Conservation (phyloP, 768 basidiomycete species). For the Xerocomellus amylosporus region DNA sequence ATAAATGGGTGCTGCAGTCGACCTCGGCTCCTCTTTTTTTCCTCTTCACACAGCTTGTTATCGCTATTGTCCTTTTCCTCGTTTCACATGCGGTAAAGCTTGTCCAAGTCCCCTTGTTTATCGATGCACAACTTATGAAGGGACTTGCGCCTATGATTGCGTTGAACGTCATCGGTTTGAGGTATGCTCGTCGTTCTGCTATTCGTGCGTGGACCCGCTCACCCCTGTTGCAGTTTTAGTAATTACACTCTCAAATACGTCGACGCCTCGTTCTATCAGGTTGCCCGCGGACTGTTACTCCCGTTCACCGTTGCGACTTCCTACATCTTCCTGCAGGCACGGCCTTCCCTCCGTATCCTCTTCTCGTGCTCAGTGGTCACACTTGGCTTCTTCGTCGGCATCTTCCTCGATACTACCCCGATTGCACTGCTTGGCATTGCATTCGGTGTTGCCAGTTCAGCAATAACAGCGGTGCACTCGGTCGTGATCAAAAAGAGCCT, state of each 20-base stretch:
- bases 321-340: constrained; percentile 67
- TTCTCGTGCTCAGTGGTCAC: constrained; percentile 80
- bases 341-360: constrained; percentile 75
- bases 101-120: constrained; percentile 61
- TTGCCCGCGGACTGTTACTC: constrained; percentile 90
- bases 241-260: constrained; percentile 93
- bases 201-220: not conserved
- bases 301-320: constrained; percentile 94
- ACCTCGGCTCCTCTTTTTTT: constrained; percentile 83
- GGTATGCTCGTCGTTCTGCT: constrained; percentile 44
- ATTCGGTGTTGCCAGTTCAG: constrained; percentile 81
- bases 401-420: constrained; percentile 70
- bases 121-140: constrained; percentile 64
- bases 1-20: constrained; percentile 86
- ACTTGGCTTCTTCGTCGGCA: constrained; percentile 85
- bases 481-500: constrained; percentile 92
- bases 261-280: constrained; percentile 93
- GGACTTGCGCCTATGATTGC: constrained; percentile 72
- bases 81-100: constrained; percentile 59
- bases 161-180: constrained; percentile 80
- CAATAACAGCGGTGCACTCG: constrained; percentile 87
- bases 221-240: constrained; percentile 59
- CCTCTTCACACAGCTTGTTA: constrained; percentile 73
- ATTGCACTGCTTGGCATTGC: constrained; percentile 62
- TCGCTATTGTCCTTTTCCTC: constrained; percentile 76